Base-by-base conservation (phyloP, 2,329 filamentous ascomycete species). In the Monosporascus sp. region DNA sequence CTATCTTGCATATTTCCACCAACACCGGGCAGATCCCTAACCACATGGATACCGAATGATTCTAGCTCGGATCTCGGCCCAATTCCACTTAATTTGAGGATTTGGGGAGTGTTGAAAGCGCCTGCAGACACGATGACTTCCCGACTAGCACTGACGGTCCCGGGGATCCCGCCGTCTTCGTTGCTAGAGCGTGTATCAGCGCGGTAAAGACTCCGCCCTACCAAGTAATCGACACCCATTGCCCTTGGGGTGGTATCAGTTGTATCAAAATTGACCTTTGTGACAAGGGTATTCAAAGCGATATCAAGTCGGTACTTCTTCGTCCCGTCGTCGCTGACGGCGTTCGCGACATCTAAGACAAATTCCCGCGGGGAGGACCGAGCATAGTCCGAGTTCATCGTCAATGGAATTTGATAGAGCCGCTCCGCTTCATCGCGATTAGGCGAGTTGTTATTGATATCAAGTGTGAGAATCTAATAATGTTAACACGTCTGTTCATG, bases 11-110 rank as follows among this genome's bases (percentile, higher is more conserved):
- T 11, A 27, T 48, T 48, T 5, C 17, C 20, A n/a, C 42, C 82
- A 14, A 85, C 80, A 44, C 79, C 81, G 0, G 79, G 80, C 2
- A 81, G 70, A 57, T 84, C 73, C 1, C 70, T 66, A 44, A 81
- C 59, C 8, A 81, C 72, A 1, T 73, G 67, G 51, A 84, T 82
- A 22, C 69, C 65, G 59, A 77, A 56, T 42, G 51, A 49, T 22
- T 60, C 55, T 20, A 71, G 61, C 48, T 69, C 65, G 1, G 48
- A 56, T 17, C 57, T 61, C 2, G 66, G 59, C 22, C 71, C 72
- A 47, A 73, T 63, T 5, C 71, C 71, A 18, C 65, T 69, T 5
- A 70, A 59, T 58, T 70, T 66, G 3, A 73, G 62, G 22, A 74
- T 62, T 22, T 70, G 63, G 8, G 71, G 71, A 2, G 69, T 69